Conservation (phyloP, 2,329 filamentous ascomycete genomes). For the Monosporascus sp. region DNA sequence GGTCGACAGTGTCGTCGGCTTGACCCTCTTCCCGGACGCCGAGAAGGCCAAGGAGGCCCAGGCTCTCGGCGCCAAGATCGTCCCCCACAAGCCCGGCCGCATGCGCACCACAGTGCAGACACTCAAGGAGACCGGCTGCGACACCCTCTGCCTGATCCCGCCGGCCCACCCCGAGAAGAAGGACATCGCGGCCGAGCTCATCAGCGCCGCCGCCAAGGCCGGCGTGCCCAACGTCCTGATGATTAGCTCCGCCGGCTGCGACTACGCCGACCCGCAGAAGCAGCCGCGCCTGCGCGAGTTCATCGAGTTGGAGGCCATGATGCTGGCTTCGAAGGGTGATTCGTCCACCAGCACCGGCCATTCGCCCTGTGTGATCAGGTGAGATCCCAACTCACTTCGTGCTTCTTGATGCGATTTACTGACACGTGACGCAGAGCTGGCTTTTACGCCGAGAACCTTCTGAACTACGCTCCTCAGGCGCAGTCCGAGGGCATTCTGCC, state of each 20-base stretch:
- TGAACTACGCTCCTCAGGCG: constrained; percentile 40
- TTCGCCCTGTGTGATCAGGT: constrained; percentile 42
- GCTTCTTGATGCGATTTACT: not conserved
- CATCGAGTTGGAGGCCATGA: constrained; percentile 40
- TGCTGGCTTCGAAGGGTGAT: constrained; percentile 40
- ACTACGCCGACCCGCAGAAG: constrained; percentile 41
- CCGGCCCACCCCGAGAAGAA: constrained; percentile 40
- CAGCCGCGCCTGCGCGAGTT: constrained; percentile 47
- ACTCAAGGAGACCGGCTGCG: constrained; percentile 36
- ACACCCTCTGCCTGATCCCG: constrained; percentile 45
- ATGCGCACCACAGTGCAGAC: constrained; percentile 31
- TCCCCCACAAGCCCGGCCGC: constrained; percentile 35
- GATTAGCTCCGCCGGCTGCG: constrained; percentile 42
- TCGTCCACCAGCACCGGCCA: constrained; percentile 29
- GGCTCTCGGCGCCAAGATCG: constrained; percentile 35
- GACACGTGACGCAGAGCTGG: constrained; percentile 30
- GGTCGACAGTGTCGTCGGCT: constrained; percentile 34
- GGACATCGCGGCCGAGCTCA: constrained; percentile 39
- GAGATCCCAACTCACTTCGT: constrained; percentile 4
- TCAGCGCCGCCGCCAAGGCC: constrained; percentile 38
- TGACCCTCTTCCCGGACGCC: constrained; percentile 34
- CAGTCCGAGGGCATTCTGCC: constrained; percentile 38
- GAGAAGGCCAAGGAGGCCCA: constrained; percentile 34
- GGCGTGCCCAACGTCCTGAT: constrained; percentile 40
- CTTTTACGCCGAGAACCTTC: constrained; percentile 47